Evolutionary conservation across 2,329 filamentous ascomycete species (phyloP).

Genomic region (Colletotrichum truncatum): DNA sequence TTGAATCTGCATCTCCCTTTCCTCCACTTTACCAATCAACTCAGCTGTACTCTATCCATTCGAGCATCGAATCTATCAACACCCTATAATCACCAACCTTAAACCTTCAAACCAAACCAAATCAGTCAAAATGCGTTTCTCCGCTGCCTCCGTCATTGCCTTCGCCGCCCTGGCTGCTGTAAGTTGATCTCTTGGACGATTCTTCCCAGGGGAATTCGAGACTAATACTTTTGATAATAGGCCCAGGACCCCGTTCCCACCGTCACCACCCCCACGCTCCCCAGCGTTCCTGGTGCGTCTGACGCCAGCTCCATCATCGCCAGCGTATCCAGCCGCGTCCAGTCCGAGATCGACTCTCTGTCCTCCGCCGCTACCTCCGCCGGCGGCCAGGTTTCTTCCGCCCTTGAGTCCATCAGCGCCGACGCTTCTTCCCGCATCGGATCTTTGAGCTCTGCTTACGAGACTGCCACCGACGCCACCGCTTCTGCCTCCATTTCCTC

Average conservation of each 20-base stretch:
- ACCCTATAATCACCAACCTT: background rate
- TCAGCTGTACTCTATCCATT: background rate
- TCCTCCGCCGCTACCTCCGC: constrained; percentile 36
- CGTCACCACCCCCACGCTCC: constrained; percentile 27
- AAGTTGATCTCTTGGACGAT: constrained; percentile 17
- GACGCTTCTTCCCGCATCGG: constrained; percentile 19
- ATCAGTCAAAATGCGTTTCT: constrained; percentile 52
- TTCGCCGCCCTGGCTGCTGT: constrained; percentile 44
- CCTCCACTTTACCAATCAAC: constrained; percentile 7
- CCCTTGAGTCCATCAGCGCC: constrained; percentile 11
- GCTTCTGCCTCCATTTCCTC: constrained; percentile 23
- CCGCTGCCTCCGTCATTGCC: constrained; percentile 45
- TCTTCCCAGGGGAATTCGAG: background rate
- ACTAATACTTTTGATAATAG: background rate
- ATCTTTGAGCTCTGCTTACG: constrained; percentile 38
- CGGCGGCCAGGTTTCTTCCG: constrained; percentile 31
- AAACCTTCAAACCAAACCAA: background rate
- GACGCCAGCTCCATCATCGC: constrained; percentile 14
- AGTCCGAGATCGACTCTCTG: constrained; percentile 30
- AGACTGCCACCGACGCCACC: constrained; percentile 32
- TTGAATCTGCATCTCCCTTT: background rate
- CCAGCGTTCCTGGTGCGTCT: constrained; percentile 28
- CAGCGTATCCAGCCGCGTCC: background rate
- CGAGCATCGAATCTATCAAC: background rate
- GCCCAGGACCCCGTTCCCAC: constrained; percentile 33